A percentile compares a stretch with the other conserved stretches of the same genome.
phyloP scores from a whole-genome alignment of 495 filamentous ascomycete genomes.

The Daldinia vernicosa region DNA sequence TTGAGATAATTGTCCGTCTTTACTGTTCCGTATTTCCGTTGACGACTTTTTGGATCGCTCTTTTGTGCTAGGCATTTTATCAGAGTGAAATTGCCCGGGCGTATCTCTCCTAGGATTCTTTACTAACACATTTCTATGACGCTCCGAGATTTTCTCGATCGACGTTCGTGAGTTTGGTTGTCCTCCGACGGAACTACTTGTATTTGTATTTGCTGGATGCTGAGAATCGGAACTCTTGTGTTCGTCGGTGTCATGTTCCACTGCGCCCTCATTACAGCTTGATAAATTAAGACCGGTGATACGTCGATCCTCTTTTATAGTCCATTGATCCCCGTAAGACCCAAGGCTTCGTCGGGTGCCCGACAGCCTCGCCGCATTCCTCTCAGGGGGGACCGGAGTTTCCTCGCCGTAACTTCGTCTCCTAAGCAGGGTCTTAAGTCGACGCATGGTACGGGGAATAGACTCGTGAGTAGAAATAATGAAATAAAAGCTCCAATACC shows the following conservation, averaged over 20 bases:
- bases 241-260: not conserved
- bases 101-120: not conserved
- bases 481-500: not conserved
- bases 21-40: not conserved
- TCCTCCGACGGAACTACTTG: not conserved
- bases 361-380: not conserved
- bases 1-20: not conserved
- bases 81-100: not conserved
- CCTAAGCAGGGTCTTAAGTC: constrained; percentile 16
- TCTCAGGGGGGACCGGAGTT: not conserved
- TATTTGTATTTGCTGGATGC: not conserved
- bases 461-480: not conserved
- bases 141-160: not conserved
- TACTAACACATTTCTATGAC: not conserved
- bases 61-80: not conserved
- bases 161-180: not conserved
- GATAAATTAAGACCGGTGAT: not conserved
- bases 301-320: not conserved
- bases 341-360: not conserved
- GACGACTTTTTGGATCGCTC: not conserved
- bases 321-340: not conserved
- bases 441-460: constrained; percentile 4
- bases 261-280: not conserved
- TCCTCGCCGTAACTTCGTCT: constrained; percentile 9
- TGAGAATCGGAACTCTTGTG: not conserved